Percentiles rank a stretch among this genome's conserved stretches.
These are phyloP conservation scores for Boletus barrowsii DNA, from an alignment of 768 basidiomycete genomes.

Conservation along the genomic window DNA sequence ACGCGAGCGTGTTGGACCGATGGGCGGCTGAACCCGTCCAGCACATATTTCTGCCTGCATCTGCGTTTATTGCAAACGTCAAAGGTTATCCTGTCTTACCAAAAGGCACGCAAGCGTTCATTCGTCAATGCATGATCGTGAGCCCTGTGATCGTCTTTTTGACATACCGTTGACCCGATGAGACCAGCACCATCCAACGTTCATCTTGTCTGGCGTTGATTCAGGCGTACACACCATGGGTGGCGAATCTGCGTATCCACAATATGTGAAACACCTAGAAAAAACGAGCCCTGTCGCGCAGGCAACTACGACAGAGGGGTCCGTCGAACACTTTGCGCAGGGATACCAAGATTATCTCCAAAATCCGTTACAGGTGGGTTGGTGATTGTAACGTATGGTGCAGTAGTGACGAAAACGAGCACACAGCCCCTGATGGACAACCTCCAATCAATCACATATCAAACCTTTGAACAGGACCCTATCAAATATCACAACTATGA, in stretches of 20 bases:
- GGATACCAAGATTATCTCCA: slow-evolving; percentile 96
- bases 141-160: slow-evolving; percentile 27
- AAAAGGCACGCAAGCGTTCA: slow-evolving; percentile 88
- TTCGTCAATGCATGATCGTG: slow-evolving; percentile 86
- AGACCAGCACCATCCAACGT: slow-evolving; percentile 74
- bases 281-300: slow-evolving; percentile 68
- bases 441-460: slow-evolving; percentile 91
- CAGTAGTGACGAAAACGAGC: slow-evolving; percentile 8
- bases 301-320: slow-evolving; percentile 62
- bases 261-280: slow-evolving; percentile 84
- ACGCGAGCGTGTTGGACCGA: slow-evolving; percentile 69
- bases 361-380: slow-evolving; percentile 80
- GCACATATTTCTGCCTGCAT: slow-evolving; percentile 83
- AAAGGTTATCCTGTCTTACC: slow-evolving; percentile 97
- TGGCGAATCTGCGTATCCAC: slow-evolving; percentile 82
- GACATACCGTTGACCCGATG: slow-evolving; percentile 19
- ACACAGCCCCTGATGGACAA: slow-evolving; percentile 94
- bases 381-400: neutral
- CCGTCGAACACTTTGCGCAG: slow-evolving; percentile 85
- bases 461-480: slow-evolving; percentile 97
- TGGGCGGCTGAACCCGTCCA: slow-evolving; percentile 95
- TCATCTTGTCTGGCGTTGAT: slow-evolving; percentile 74
- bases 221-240: slow-evolving; percentile 70
- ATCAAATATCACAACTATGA: slow-evolving; percentile 96
- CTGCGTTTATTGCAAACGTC: slow-evolving; percentile 90